phyloP scores from a whole-genome alignment of 331 rosid species.

The Malus hybrid region DNA sequence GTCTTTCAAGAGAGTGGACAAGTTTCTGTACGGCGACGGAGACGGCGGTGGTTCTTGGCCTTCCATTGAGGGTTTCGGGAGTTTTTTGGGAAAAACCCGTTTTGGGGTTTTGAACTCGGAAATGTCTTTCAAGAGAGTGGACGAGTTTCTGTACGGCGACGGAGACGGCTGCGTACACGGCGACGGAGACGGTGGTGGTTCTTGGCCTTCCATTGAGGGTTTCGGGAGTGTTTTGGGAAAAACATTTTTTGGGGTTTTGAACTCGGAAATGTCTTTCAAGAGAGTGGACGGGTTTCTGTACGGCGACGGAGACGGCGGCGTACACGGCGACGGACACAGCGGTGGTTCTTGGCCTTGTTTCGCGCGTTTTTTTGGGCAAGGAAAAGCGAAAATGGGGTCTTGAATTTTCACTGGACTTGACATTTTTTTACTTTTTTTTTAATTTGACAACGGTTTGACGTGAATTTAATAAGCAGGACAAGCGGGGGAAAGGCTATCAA shows the following conservation, averaged over 20 bases:
- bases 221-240: too few species aligned
- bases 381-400: too few species aligned
- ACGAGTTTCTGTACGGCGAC: slow-evolving; percentile 15
- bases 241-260: slow-evolving; percentile 51
- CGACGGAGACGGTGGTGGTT: slow-evolving; percentile 28
- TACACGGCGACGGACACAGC: slow-evolving; percentile 30
- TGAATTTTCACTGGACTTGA: too few species aligned
- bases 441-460: too few species aligned
- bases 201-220: slow-evolving; percentile 42
- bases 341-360: slow-evolving; percentile 29
- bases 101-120: slow-evolving; percentile 79
- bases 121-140: slow-evolving; percentile 54
- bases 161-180: slow-evolving; percentile 1
- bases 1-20: slow-evolving; percentile 48
- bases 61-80: slow-evolving; percentile 28
- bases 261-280: slow-evolving; percentile 71
- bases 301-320: not conserved
- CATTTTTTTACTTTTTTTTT: too few species aligned
- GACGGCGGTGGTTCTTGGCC: slow-evolving; percentile 33
- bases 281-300: slow-evolving; percentile 20
- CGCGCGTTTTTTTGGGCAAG: too few species aligned
- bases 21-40: slow-evolving; percentile 22
- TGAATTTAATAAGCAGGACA: too few species aligned
- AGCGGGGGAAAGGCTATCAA: too few species aligned
- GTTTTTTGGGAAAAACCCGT: too few species aligned